A percentile compares a stretch with the other conserved stretches of the same genome.
phyloP scores from a whole-genome alignment of 208 protist species.

The Hexamita inflata region DNA sequence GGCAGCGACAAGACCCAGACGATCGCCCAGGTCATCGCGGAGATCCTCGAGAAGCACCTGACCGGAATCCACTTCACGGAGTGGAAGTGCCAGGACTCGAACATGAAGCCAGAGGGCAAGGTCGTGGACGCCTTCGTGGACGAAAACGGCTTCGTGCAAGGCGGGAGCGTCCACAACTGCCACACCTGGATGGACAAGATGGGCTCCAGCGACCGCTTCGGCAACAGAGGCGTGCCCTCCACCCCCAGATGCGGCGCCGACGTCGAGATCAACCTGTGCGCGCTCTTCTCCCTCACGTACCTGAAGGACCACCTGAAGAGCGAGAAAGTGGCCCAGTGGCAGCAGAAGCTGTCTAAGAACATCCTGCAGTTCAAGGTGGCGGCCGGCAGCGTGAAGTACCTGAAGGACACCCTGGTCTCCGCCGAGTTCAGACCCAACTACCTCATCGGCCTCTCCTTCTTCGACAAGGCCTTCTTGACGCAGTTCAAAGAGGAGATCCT shows the following conservation, averaged over 20 bases:
- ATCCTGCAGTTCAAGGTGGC: background rate
- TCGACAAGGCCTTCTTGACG: slow-evolving; percentile 1
- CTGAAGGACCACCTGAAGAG: background rate
- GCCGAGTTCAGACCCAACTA: background rate
- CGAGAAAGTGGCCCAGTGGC: background rate
- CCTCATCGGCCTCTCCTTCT: slow-evolving; percentile 26
- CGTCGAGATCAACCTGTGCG: slow-evolving; percentile 51
- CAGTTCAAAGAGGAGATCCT: slow-evolving; percentile 28
- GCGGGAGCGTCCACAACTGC: slow-evolving; percentile 55
- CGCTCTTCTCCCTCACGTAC: background rate
- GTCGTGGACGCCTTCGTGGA: slow-evolving; percentile 47
- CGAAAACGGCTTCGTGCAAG: slow-evolving; percentile 41
- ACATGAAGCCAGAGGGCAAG: slow-evolving; percentile 55
- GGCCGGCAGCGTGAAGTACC: background rate
- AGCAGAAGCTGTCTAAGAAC: background rate
- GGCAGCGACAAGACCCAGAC: too few relatives aligned
- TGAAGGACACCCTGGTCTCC: background rate
- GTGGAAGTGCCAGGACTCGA: slow-evolving; percentile 52
- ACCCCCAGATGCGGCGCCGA: slow-evolving; percentile 54
- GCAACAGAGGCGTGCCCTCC: slow-evolving; percentile 51
- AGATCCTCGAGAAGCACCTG: slow-evolving; percentile 47
- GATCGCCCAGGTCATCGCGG: slow-evolving; percentile 46
- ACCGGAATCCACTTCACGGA: slow-evolving; percentile 56
- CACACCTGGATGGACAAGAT: slow-evolving; percentile 69
- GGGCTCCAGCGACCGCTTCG: slow-evolving; percentile 42